These are phyloP conservation scores for Cenchrus americanus DNA, from an alignment of 176 grass and related monocot genomes.

Conservation along the genomic window DNA sequence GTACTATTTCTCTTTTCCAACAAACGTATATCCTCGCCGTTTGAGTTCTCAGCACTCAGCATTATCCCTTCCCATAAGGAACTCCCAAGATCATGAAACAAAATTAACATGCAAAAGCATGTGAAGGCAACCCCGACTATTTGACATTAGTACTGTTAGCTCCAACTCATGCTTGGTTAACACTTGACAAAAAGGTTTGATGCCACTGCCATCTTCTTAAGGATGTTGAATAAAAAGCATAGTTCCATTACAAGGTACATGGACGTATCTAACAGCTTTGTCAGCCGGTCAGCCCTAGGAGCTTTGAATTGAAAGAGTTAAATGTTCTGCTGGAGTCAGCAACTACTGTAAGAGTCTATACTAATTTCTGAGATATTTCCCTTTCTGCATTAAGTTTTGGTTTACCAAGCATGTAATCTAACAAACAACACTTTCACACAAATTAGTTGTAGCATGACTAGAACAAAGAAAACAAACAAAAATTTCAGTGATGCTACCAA, in stretches of 20 bases:
- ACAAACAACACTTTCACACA: not conserved
- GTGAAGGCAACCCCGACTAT: not conserved
- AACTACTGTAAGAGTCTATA: not conserved
- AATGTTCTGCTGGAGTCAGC: not conserved
- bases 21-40: constrained; percentile 3
- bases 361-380: not conserved
- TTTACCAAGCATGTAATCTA: not conserved
- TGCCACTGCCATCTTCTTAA: not conserved
- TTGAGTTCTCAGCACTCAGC: not conserved
- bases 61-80: not conserved
- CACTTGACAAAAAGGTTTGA: constrained; percentile 13
- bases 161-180: not conserved
- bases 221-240: not conserved
- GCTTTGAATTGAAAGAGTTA: not conserved
- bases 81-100: not conserved
- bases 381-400: not conserved
- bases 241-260: constrained; percentile 18
- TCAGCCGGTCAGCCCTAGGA: not conserved
- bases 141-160: not conserved
- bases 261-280: not conserved
- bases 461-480: constrained; percentile 15
- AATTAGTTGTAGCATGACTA: constrained; percentile 6
- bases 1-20: not conserved
- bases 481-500: not conserved
- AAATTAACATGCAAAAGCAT: not conserved